These are phyloP conservation scores for Catunica adiposa DNA, from an alignment of 2,329 filamentous ascomycete genomes.

Conservation along the genomic window DNA sequence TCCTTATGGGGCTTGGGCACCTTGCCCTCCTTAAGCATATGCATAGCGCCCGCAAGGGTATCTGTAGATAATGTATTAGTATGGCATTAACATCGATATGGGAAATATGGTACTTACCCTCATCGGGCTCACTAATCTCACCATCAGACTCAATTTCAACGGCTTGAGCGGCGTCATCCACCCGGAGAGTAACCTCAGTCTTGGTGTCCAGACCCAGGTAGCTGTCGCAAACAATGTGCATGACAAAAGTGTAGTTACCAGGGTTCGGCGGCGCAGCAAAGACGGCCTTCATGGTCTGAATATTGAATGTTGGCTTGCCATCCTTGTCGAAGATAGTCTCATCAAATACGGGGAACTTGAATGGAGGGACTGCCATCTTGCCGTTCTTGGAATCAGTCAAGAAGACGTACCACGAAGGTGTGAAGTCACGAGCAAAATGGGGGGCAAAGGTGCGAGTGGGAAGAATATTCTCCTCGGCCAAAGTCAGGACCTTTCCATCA, in stretches of 20 bases:
- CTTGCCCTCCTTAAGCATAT: conserved; percentile 58
- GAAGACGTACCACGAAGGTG: conserved; percentile 87
- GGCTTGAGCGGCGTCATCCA: conserved; percentile 79
- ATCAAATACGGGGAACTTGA: conserved; percentile 87
- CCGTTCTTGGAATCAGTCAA: conserved; percentile 85
- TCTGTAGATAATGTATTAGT: conserved; percentile 35
- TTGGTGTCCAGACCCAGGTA: conserved; percentile 90
- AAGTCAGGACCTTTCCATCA: conserved; percentile 37
- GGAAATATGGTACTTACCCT: conserved; percentile 49
- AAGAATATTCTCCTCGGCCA: conserved; percentile 49
- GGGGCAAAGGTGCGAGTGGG: conserved; percentile 82
- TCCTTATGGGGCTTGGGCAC: conserved; percentile 32
- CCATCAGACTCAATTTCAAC: conserved; percentile 68
- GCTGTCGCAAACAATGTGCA: conserved; percentile 86
- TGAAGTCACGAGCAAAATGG: conserved; percentile 75
- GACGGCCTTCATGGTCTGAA: conserved; percentile 93
- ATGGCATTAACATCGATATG: neutral
- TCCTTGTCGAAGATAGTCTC: conserved; percentile 66
- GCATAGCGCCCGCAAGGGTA: conserved; percentile 81
- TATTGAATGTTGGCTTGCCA: conserved; percentile 77
- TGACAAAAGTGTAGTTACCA: conserved; percentile 84
- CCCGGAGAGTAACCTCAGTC: conserved; percentile 73
- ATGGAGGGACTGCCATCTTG: conserved; percentile 91
- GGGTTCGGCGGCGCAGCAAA: conserved; percentile 88
- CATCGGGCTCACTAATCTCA: conserved; percentile 94